Percentiles rank a stretch among this genome's conserved stretches.
These are phyloP conservation scores for Ceratobasidium sp. DNA, from an alignment of 1,284 basidiomycete genomes.

Conservation along the genomic window DNA sequence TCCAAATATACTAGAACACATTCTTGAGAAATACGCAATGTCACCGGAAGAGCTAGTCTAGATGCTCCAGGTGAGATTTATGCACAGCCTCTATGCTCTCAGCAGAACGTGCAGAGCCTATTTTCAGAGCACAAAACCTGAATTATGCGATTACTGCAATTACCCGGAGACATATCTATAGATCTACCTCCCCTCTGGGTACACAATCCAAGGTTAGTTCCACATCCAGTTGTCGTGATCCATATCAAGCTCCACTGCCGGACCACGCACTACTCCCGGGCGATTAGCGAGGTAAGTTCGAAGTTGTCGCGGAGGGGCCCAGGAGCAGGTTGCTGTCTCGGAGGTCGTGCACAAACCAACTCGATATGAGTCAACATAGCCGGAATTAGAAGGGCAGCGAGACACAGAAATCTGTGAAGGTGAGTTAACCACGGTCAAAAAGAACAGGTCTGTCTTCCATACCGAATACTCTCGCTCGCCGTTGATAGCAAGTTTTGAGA, in stretches of 20 bases:
- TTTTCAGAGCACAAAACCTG: too few species aligned
- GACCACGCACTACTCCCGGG: conserved; percentile 28
- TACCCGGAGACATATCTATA: too few species aligned
- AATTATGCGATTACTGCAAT: too few species aligned
- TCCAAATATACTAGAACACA: too few species aligned
- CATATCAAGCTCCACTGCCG: conserved; percentile 34
- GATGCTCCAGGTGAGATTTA: too few species aligned
- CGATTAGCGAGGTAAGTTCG: conserved; percentile 29
- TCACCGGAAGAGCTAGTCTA: too few species aligned
- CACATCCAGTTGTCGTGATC: conserved; percentile 41
- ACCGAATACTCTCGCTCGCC: conserved; percentile 21
- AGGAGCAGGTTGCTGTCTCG: conserved; percentile 7
- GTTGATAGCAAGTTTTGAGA: background rate
- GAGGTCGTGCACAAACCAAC: conserved; percentile 25
- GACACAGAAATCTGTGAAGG: conserved; percentile 12
- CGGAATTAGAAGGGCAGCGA: conserved; percentile 21
- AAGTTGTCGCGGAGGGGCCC: conserved; percentile 39
- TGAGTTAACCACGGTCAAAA: background rate
- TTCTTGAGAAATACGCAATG: too few species aligned
- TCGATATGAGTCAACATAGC: conserved; percentile 40
- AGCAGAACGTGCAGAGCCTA: too few species aligned
- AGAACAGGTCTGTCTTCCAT: background rate
- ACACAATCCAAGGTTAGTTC: background rate
- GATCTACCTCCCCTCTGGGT: too few species aligned
- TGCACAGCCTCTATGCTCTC: too few species aligned